Evolutionary conservation across 768 basidiomycete species (phyloP).

Genomic region (Exsudoporus frostii): DNA sequence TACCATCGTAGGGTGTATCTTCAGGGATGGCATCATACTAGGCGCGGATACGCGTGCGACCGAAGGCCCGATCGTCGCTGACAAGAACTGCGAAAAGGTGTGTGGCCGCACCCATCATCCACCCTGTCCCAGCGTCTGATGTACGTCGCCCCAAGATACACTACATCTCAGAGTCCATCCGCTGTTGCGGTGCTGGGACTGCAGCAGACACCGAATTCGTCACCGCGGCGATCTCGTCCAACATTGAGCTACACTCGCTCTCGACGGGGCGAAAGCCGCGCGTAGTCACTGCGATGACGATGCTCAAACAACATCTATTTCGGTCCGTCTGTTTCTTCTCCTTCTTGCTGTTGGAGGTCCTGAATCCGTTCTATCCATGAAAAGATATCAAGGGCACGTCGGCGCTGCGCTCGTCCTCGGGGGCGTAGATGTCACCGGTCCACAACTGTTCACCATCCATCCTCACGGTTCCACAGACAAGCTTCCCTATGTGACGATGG

Average conservation of each 20-base stretch:
- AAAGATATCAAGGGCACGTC: slow-evolving; percentile 89
- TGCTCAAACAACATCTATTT: slow-evolving; percentile 96
- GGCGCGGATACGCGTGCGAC: slow-evolving; percentile 98
- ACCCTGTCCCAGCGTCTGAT: neutral
- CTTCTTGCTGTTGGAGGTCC: neutral
- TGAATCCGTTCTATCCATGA: neutral
- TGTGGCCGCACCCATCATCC: slow-evolving; percentile 6
- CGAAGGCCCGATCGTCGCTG: slow-evolving; percentile 89
- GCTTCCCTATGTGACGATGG: slow-evolving; percentile 98
- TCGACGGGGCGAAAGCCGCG: slow-evolving; percentile 88
- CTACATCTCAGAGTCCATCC: slow-evolving; percentile 90
- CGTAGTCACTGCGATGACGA: slow-evolving; percentile 98
- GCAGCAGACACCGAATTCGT: slow-evolving; percentile 98
- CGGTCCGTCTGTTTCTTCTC: slow-evolving; percentile 45
- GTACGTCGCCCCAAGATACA: slow-evolving; percentile 75
- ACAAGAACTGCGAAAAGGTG: slow-evolving; percentile 99
- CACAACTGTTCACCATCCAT: slow-evolving; percentile 93
- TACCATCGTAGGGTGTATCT: slow-evolving; percentile 95
- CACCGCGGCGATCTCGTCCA: slow-evolving; percentile 92
- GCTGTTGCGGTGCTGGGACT: slow-evolving; percentile 98
- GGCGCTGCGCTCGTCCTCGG: slow-evolving; percentile 96
- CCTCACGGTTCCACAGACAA: slow-evolving; percentile 99
- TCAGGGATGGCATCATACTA: slow-evolving; percentile 87
- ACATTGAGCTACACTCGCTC: slow-evolving; percentile 90
- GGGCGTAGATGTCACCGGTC: slow-evolving; percentile 91